phyloP scores from a whole-genome alignment of 2,329 filamentous ascomycete species.

The Aspergillus sp. region DNA sequence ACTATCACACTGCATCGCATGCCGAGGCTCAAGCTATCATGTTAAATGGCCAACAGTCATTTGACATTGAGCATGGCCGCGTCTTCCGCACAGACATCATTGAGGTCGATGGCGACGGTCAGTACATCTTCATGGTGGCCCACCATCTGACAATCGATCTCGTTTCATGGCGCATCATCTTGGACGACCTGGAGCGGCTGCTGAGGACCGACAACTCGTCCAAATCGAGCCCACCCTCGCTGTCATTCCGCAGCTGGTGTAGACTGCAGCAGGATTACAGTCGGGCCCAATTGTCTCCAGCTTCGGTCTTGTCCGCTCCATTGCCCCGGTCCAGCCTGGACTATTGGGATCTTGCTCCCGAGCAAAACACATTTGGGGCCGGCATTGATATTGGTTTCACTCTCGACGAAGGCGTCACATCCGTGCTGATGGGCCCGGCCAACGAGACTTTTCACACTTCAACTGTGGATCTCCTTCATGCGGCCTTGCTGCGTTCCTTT shows the following conservation, averaged over 20 bases:
- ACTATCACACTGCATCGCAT: background rate
- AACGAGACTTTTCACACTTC: slow-evolving; percentile 2
- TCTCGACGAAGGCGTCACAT: background rate
- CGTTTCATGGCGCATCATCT: slow-evolving; percentile 6
- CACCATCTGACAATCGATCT: slow-evolving; percentile 6
- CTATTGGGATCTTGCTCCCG: slow-evolving; percentile 27
- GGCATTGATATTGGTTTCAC: slow-evolving; percentile 1
- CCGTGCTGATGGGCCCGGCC: slow-evolving; percentile 1
- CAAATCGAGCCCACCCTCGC: background rate
- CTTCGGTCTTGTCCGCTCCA: slow-evolving; percentile 35
- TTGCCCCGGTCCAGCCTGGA: slow-evolving; percentile 30
- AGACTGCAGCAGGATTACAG: slow-evolving; percentile 40
- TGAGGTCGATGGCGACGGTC: background rate
- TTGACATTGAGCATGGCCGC: background rate
- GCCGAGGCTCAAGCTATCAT: background rate
- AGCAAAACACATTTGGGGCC: slow-evolving; percentile 2
- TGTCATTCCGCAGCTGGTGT: slow-evolving; percentile 3
- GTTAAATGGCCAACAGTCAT: background rate
- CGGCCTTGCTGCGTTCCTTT: slow-evolving; percentile 8
- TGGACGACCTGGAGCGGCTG: slow-evolving; percentile 2
- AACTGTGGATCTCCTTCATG: slow-evolving; percentile 10
- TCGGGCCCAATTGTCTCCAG: slow-evolving; percentile 77
- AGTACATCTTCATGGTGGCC: background rate
- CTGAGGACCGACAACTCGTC: background rate
- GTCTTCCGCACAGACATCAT: background rate